Conservation (phyloP, 768 basidiomycete genomes). For the Boletus tylopilopsis region DNA sequence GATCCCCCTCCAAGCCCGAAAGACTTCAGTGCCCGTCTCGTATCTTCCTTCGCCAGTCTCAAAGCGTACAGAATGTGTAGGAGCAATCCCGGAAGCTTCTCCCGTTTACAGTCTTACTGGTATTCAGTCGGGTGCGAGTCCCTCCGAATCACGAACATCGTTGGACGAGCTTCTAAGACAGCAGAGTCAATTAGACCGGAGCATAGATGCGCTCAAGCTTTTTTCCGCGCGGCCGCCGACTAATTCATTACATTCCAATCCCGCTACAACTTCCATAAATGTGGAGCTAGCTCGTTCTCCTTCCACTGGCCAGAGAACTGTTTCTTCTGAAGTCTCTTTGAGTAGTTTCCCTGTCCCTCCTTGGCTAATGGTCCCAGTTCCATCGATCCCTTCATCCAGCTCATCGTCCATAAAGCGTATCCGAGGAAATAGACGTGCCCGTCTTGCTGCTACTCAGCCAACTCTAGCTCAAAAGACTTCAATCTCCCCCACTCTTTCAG, state of each 20-base stretch:
- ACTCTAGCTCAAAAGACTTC: constrained; percentile 6
- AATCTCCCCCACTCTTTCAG: constrained; percentile 28
- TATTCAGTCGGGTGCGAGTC: constrained; percentile 15
- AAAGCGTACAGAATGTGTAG: not conserved
- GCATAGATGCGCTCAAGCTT: constrained; percentile 54
- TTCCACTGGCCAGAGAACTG: constrained; percentile 25
- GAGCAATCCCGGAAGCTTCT: constrained; percentile 25
- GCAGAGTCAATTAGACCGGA: constrained; percentile 61
- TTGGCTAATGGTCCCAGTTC: constrained; percentile 16
- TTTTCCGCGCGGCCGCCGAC: constrained; percentile 32
- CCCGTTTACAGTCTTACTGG: constrained; percentile 46
- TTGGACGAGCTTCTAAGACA: constrained; percentile 54
- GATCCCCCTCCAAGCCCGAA: constrained; percentile 2
- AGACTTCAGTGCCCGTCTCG: not conserved
- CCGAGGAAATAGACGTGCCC: constrained; percentile 21
- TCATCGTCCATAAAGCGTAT: constrained; percentile 16
- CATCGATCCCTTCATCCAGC: constrained; percentile 17
- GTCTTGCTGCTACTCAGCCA: constrained; percentile 8
- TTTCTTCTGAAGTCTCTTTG: constrained; percentile 56
- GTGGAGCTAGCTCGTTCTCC: constrained; percentile 18
- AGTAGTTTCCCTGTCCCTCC: constrained; percentile 71
- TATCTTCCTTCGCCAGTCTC: not conserved
- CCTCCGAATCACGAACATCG: constrained; percentile 31
- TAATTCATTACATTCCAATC: constrained; percentile 33
- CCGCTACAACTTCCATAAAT: constrained; percentile 21